A percentile compares a stretch with the other conserved stretches of the same genome.
These are phyloP conservation scores for Linanthus parryae DNA, from an alignment of 148 eudicot genomes.

Conservation along the genomic window DNA sequence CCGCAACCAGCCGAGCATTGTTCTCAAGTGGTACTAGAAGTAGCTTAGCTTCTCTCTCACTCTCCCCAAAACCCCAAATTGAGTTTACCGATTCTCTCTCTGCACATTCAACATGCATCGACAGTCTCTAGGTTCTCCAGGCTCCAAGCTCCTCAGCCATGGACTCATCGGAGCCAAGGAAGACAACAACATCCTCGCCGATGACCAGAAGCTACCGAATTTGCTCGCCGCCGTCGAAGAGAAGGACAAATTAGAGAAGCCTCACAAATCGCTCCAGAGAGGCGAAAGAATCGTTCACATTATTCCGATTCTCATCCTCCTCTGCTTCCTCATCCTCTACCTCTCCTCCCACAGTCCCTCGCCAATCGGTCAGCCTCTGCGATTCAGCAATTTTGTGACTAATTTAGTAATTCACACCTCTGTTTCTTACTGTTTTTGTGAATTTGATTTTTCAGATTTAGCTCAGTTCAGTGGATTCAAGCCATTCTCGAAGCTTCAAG, in stretches of 20 bases:
- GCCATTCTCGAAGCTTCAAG: constrained; percentile 12
- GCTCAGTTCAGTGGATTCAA: constrained; percentile 22
- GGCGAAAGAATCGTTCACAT: constrained; percentile 53
- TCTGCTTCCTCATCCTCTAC: constrained; percentile 75
- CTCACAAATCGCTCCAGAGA: constrained; percentile 19
- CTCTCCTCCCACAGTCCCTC: constrained; percentile 79
- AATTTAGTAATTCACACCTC: not conserved
- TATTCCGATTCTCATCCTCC: constrained; percentile 55
- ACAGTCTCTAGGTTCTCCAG: constrained; percentile 58
- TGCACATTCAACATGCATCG: constrained; percentile 40
- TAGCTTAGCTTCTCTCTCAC: constrained; percentile 7
- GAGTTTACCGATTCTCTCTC: too few relatives aligned
- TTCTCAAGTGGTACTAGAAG: not conserved
- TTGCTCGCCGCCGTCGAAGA: constrained; percentile 10
- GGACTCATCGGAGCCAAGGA: constrained; percentile 5
- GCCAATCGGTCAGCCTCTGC: constrained; percentile 33
- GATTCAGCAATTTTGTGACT: not conserved
- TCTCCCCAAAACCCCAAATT: too few relatives aligned
- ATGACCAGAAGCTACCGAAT: constrained; percentile 21
- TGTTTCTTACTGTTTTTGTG: not conserved
- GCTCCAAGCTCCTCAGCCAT: constrained; percentile 24
- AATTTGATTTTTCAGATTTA: constrained; percentile 20
- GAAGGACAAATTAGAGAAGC: constrained; percentile 42
- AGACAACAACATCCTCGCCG: constrained; percentile 12
- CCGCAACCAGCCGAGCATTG: constrained; percentile 5